Evolutionary conservation across 2,329 filamentous ascomycete genomes (phyloP).

Genomic region (Raffaelea arxii): DNA sequence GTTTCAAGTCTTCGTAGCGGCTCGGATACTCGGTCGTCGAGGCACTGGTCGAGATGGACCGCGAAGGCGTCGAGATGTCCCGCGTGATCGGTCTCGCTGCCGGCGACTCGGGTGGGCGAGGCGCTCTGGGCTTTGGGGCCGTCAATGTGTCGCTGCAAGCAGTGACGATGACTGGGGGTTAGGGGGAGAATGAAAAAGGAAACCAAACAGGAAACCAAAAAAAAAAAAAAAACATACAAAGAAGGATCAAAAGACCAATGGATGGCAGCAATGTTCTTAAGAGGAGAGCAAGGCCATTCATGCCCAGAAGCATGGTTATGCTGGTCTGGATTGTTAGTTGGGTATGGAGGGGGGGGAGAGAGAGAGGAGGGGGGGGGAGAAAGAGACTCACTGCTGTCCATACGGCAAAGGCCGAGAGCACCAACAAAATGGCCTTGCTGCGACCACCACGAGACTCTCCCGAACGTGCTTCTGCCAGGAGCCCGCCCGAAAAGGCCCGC

Average conservation of each 20-base stretch:
- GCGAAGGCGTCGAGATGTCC: slow-evolving; percentile 23
- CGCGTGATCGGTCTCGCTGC: too few relatives aligned
- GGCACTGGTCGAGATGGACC: slow-evolving; percentile 31
- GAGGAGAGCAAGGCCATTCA: slow-evolving; percentile 29
- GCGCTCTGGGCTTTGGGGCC: slow-evolving; percentile 17
- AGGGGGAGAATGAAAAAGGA: too few relatives aligned
- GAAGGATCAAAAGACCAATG: slow-evolving; percentile 36
- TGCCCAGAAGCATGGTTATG: slow-evolving; percentile 39
- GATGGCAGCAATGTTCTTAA: slow-evolving; percentile 41
- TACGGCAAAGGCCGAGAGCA: slow-evolving; percentile 34
- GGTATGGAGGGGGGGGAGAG: neutral
- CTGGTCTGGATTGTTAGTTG: slow-evolving; percentile 30
- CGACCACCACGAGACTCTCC: slow-evolving; percentile 18
- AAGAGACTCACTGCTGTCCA: slow-evolving; percentile 42
- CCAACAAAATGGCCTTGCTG: slow-evolving; percentile 30
- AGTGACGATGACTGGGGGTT: slow-evolving; percentile 27
- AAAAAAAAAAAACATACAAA: slow-evolving; percentile 28
- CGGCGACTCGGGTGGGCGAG: slow-evolving; percentile 28
- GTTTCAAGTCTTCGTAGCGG: slow-evolving; percentile 40
- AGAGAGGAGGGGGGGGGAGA: too few relatives aligned
- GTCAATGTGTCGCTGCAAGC: slow-evolving; percentile 26
- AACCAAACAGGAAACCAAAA: neutral
- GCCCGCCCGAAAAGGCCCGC: slow-evolving; percentile 28
- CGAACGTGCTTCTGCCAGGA: slow-evolving; percentile 22
- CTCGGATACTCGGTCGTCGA: slow-evolving; percentile 32